phyloP scores from a whole-genome alignment of 169 alveolate species.

The Neospora caninum region DNA sequence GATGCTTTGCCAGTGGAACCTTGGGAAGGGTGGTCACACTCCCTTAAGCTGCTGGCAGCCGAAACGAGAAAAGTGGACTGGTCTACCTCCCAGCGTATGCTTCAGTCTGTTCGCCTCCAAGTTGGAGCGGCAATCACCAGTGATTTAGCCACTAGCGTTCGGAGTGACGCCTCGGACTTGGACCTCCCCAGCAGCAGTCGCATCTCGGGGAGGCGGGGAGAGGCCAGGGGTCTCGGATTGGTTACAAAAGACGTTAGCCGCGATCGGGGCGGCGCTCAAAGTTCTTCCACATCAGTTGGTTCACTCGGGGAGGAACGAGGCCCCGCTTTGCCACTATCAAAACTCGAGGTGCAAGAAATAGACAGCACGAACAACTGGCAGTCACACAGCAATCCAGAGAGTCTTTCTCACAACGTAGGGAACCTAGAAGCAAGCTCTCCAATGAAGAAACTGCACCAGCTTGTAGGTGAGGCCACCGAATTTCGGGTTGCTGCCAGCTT shows the following conservation, averaged over 20 bases:
- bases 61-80: slow-evolving; percentile 15
- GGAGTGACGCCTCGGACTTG: neutral
- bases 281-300: neutral
- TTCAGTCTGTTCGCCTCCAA: slow-evolving; percentile 21
- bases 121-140: slow-evolving; percentile 32
- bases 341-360: neutral
- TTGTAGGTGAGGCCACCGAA: neutral
- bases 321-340: neutral
- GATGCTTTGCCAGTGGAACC: neutral
- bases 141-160: neutral
- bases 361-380: too few relatives aligned
- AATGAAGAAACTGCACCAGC: neutral
- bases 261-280: neutral
- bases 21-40: slow-evolving; percentile 15
- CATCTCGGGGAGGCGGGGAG: neutral
- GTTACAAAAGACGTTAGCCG: neutral
- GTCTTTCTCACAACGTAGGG: neutral
- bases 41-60: neutral
- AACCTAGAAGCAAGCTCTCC: neutral
- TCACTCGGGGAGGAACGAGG: neutral
- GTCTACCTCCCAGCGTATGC: neutral
- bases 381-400: too few relatives aligned
- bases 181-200: neutral
- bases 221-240: neutral
- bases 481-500: too few relatives aligned